These are phyloP conservation scores for Capronia epimyces DNA, from an alignment of 2,329 filamentous ascomycete species.

Conservation along the genomic window DNA sequence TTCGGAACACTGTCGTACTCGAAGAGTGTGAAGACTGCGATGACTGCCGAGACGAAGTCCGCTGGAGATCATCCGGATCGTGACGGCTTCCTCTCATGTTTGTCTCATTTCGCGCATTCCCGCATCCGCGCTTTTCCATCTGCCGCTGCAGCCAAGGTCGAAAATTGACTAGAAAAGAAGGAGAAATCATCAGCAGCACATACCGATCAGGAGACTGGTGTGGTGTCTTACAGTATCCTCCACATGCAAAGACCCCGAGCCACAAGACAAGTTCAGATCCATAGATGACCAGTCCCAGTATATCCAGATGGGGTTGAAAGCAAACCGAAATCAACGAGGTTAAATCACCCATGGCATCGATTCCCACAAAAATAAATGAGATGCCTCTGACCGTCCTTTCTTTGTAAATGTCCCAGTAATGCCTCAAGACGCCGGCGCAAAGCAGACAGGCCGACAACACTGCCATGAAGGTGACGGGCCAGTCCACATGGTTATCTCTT, in stretches of 20 bases:
- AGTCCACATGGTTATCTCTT: constrained; percentile 44
- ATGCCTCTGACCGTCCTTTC: constrained; percentile 64
- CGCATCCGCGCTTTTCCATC: constrained; percentile 28
- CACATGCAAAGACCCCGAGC: constrained; percentile 61
- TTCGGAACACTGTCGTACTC: constrained; percentile 57
- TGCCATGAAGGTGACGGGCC: constrained; percentile 64
- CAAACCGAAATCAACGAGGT: constrained; percentile 61
- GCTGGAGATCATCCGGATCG: constrained; percentile 22
- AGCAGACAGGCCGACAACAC: constrained; percentile 59
- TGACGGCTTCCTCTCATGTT: constrained; percentile 9
- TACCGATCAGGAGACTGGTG: constrained; percentile 2
- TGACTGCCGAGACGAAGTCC: constrained; percentile 3
- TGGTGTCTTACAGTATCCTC: constrained; percentile 50
- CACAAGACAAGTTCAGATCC: constrained; percentile 61
- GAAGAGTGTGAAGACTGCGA: constrained; percentile 52
- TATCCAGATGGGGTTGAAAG: constrained; percentile 54
- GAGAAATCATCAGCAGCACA: constrained; percentile 12
- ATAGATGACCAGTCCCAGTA: constrained; percentile 63
- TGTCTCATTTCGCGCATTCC: constrained; percentile 13
- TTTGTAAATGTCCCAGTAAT: constrained; percentile 65
- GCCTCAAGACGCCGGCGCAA: constrained; percentile 59
- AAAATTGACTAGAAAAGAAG: constrained; percentile 42
- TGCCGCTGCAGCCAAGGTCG: constrained; percentile 50
- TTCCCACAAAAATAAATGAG: constrained; percentile 65
- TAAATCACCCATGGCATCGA: constrained; percentile 64